These are phyloP conservation scores for Coemansia sp. DNA, from an alignment of 192 early-diverging fungal species.

Conservation along the genomic window DNA sequence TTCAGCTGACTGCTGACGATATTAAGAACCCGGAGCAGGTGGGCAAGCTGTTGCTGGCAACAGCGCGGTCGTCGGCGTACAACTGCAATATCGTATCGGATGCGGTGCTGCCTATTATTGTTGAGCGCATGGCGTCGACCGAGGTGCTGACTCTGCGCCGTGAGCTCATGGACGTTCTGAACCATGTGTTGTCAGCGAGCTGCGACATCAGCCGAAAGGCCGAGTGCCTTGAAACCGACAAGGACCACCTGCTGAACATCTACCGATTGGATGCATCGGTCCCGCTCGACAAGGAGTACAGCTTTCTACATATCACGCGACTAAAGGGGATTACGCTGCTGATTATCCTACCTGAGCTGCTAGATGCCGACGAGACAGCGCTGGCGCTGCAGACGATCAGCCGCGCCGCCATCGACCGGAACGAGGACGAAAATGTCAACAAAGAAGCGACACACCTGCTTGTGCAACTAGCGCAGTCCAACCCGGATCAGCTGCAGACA, in stretches of 20 bases:
- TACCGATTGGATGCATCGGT: constrained; percentile 64
- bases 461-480: constrained; percentile 43
- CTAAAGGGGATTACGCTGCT: constrained; percentile 68
- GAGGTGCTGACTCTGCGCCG: constrained; percentile 50
- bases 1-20: constrained; percentile 55
- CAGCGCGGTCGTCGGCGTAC: constrained; percentile 48
- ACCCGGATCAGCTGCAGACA: constrained; percentile 19
- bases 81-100: constrained; percentile 55
- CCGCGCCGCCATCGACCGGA: constrained; percentile 39
- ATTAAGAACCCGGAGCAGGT: constrained; percentile 65
- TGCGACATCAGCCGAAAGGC: constrained; percentile 33
- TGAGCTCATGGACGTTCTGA: constrained; percentile 64
- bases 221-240: constrained; percentile 61
- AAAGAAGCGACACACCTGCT: constrained; percentile 47
- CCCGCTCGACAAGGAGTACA: constrained; percentile 66
- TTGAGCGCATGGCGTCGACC: constrained; percentile 56
- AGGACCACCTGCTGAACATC: constrained; percentile 71
- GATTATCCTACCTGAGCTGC: constrained; percentile 55
- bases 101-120: constrained; percentile 59
- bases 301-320: constrained; percentile 64
- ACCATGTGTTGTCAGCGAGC: constrained; percentile 69
- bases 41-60: constrained; percentile 61
- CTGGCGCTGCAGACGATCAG: constrained; percentile 41
- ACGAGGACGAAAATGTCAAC: constrained; percentile 50
- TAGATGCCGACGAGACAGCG: constrained; percentile 55